Evolutionary conservation across 1,284 basidiomycete species (phyloP).

Genomic region (Cystobasidium sp.): DNA sequence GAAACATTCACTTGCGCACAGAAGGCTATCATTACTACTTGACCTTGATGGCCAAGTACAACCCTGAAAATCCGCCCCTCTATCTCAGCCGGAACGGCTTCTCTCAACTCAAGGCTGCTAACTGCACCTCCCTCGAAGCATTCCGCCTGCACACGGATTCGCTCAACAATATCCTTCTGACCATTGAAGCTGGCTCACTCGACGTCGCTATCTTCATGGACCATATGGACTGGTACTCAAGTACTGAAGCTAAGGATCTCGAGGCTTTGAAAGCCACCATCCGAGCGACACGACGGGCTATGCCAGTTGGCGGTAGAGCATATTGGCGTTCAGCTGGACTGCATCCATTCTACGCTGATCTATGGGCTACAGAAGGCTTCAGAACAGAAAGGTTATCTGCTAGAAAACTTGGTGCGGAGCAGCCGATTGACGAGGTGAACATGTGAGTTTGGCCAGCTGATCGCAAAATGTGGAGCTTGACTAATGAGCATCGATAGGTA

Average conservation of each 20-base stretch:
- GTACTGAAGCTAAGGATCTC: constrained; percentile 40
- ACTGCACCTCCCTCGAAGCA: constrained; percentile 63
- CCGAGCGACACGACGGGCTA: constrained; percentile 66
- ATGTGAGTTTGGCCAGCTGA: constrained; percentile 60
- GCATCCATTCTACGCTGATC: constrained; percentile 73
- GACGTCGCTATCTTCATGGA: constrained; percentile 79
- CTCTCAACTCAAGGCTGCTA: constrained; percentile 64
- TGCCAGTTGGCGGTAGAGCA: constrained; percentile 68
- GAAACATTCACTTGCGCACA: constrained; percentile 60
- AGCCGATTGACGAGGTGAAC: constrained; percentile 67
- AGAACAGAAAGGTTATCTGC: constrained; percentile 61
- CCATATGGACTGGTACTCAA: constrained; percentile 63
- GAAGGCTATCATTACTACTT: constrained; percentile 72
- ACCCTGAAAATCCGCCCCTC: constrained; percentile 63
- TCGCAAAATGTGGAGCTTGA: not conserved
- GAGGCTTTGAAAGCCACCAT: constrained; percentile 56
- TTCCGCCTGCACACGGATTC: constrained; percentile 80
- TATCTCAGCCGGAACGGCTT: constrained; percentile 74
- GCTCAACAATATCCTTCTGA: constrained; percentile 70
- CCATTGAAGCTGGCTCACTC: constrained; percentile 64
- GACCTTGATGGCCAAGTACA: constrained; percentile 49
- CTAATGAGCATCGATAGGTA: constrained; percentile 51
- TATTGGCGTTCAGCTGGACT: constrained; percentile 74
- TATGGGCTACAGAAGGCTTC: constrained; percentile 64
- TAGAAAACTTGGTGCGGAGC: constrained; percentile 57